A percentile compares a stretch with the other conserved stretches of the same genome.
Evolutionary conservation across 208 protist genomes (phyloP).

Genomic region (Acanthamoeba healyi): DNA sequence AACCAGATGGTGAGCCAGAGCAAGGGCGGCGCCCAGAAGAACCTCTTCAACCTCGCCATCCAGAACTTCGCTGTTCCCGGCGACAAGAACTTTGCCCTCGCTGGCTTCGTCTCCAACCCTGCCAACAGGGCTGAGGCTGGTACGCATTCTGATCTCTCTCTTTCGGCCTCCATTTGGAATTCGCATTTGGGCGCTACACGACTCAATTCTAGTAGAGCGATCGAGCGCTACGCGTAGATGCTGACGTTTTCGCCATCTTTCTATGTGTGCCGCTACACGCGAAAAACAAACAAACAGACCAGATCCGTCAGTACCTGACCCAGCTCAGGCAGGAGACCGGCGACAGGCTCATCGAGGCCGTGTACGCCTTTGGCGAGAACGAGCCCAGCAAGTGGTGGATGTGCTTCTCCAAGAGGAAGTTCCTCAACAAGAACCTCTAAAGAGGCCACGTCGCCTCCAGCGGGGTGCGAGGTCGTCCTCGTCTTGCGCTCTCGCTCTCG

Average conservation of each 20-base stretch:
- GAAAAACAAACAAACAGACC: constrained; percentile 84
- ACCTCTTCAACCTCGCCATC: constrained; percentile 87
- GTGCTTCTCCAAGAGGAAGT: constrained; percentile 91
- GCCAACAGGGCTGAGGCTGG: constrained; percentile 83
- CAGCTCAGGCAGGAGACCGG: constrained; percentile 91
- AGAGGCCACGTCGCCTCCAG: too few species aligned
- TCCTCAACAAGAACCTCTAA: constrained; percentile 92
- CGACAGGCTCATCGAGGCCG: constrained; percentile 83
- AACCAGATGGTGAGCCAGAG: constrained; percentile 80
- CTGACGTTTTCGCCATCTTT: neutral
- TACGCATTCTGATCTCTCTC: too few species aligned
- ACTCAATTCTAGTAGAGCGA: too few species aligned
- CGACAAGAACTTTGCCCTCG: constrained; percentile 88
- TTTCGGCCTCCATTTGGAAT: too few species aligned
- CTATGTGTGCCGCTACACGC: neutral
- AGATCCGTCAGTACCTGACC: constrained; percentile 88
- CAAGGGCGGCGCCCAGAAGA: constrained; percentile 87
- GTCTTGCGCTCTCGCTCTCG: too few species aligned
- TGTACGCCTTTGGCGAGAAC: constrained; percentile 83
- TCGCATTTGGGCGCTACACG: too few species aligned
- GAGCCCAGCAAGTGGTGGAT: constrained; percentile 92
- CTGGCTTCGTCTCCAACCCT: constrained; percentile 85
- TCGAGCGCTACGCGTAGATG: neutral
- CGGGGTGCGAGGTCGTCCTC: too few species aligned
- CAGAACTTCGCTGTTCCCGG: constrained; percentile 91